Base-by-base conservation (phyloP, 352 stramenopile species). In the Pythium insidiosum region DNA sequence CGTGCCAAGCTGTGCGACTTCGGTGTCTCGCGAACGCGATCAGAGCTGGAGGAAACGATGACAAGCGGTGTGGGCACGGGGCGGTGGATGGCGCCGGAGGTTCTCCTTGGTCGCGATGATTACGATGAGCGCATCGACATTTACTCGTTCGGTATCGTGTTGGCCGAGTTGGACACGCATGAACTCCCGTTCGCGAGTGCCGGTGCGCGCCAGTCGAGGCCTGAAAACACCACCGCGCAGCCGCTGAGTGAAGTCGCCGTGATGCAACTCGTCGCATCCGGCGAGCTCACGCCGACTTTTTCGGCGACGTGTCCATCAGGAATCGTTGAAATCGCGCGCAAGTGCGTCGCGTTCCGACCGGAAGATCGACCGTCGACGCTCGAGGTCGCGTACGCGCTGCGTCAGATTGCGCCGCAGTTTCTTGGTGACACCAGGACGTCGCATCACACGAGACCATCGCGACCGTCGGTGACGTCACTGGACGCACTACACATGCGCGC, bases 131-230 rank as follows among this genome's bases (percentile, higher is more conserved):
- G 53, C 13, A 61, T 54, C 30, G 71, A 84, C 25, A 67, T 84
- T 22, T 84, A 61, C 38, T 46, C 58, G 19, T 65, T 84, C 12
- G 71, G 71, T 18, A 56, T 76, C 21, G 51, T 84, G 16, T 22
- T 87, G 13, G 68, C 59, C 4, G 74, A 87, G 61, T 39, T 87
- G 19, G 71, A 83, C 42, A 82, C 72, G 5, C 69, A 88, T 44
- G 45, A 45, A n/a, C 33, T 79, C 1, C 72, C 74, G 25, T 84
- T 80, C 47, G 28, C 19, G 2, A 9, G 20, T 6, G 18, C 22
- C 3, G n/a, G n/a, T n/a, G n/a, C n/a, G n/a, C n/a, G n/a, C n/a
- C n/a, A n/a, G n/a, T n/a, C n/a, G n/a, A n/a, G n/a, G n/a, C n/a
- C n/a, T n/a, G n/a, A n/a, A n/a, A 55, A 61, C 0, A 20, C 56